These are phyloP conservation scores for Lachnellula occidentalis DNA, from an alignment of 2,329 filamentous ascomycete species.

Conservation along the genomic window DNA sequence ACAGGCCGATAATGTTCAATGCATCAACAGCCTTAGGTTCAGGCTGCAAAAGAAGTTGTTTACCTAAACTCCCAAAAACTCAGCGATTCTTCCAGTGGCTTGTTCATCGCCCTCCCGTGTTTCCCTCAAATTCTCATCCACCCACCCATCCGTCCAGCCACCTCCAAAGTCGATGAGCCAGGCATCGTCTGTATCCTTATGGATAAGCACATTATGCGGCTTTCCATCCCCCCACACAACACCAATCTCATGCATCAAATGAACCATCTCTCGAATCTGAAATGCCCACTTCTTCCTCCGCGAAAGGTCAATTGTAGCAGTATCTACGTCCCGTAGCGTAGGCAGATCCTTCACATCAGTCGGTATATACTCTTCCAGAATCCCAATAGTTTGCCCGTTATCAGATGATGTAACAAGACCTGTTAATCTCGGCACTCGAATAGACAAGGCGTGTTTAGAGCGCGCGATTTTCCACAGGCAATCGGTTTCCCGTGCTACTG, in stretches of 20 bases:
- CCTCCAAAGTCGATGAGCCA: conserved; percentile 24
- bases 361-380: conserved; percentile 18
- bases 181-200: conserved; percentile 11
- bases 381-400: conserved; percentile 15
- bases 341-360: background rate
- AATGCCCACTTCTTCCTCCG: conserved; percentile 15
- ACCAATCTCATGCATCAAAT: conserved; percentile 15
- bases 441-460: conserved; percentile 10
- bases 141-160: conserved; percentile 20
- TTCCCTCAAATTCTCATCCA: conserved; percentile 14
- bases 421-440: conserved; percentile 8
- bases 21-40: too few species aligned
- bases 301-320: conserved; percentile 1
- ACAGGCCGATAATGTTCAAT: too few species aligned
- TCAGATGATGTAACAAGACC: conserved; percentile 10
- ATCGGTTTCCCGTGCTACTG: conserved; percentile 17
- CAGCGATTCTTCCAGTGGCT: conserved; percentile 8
- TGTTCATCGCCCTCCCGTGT: conserved; percentile 15
- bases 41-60: too few species aligned
- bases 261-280: conserved; percentile 14
- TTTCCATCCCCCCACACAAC: conserved; percentile 26
- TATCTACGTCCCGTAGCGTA: background rate
- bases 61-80: conserved; percentile 3
- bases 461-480: conserved; percentile 10
- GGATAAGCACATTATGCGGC: conserved; percentile 20